Base-by-base conservation (phyloP, 768 basidiomycete species). In the Dacryopinax spathularia region DNA sequence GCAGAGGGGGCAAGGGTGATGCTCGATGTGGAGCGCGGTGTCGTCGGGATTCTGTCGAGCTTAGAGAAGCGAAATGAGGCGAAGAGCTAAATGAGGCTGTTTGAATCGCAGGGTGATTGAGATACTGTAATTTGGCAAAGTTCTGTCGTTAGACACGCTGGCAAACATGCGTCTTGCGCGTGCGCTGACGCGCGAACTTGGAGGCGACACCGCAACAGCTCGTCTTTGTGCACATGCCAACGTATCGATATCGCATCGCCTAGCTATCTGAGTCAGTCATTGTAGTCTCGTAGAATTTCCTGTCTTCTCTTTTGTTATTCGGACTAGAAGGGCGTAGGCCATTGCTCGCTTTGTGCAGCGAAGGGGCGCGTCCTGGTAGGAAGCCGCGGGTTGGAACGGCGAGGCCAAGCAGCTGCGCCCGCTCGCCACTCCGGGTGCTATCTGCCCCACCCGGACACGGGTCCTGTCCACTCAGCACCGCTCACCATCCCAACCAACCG, bases 1-100 rank as follows among this genome's bases (percentile, higher is more conserved):
- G 79, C 79, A 61, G 77, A 81, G 66, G 82, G 81, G 27, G 73
- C 77, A 16, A 74, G 72, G 72, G 60, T 85, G 64, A 35, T 81
- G 68, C 69, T 85, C 39, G 81, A 79, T 62, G 81, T 81, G 60
- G 88, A 91, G 73, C 83, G 78, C 72, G 82, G 78, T 25, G 76
- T 87, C 61, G 76, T 87, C 15, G 76, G 74, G 62, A 72, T 73
- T 36, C 67, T 86, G 70, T 74, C 75, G 67, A 76, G 71, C 22
- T 61, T 75, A 33, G 77, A 75, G 66, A 43, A 62, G 34, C 20
- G 29, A 60, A 56, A 61, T 34, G n/a, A 39, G 29, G 61, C n/a
- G 27, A 37, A 62, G 61, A n/a, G 31, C n/a, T 48, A 6, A 12
- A 6, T 7, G 12, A 6, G 7, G 6, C 6, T 29, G 31, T 29